phyloP scores from a whole-genome alignment of 1,284 basidiomycete species.

The Cryptococcus sp. region DNA sequence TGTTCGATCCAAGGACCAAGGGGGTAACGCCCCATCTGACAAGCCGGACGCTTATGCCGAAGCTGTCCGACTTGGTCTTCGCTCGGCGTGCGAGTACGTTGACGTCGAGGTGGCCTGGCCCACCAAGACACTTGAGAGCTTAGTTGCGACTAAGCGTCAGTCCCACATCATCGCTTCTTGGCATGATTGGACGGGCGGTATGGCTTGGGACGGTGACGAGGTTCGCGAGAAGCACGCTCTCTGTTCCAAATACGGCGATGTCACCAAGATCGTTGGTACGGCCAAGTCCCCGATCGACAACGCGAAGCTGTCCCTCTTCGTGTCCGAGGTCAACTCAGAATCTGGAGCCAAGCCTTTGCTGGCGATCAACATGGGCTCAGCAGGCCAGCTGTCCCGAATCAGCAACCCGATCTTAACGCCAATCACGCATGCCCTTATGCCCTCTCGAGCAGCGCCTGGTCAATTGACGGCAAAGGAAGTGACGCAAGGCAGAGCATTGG shows the following conservation, averaged over 20 bases:
- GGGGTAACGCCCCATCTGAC: constrained; percentile 86
- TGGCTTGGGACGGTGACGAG: constrained; percentile 75
- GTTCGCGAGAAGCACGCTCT: constrained; percentile 70
- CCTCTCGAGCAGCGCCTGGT: constrained; percentile 83
- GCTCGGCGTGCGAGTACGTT: constrained; percentile 86
- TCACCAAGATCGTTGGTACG: constrained; percentile 89
- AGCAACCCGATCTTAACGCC: constrained; percentile 85
- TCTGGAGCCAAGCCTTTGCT: constrained; percentile 73
- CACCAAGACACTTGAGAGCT: constrained; percentile 63
- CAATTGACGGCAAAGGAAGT: constrained; percentile 88
- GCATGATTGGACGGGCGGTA: constrained; percentile 87
- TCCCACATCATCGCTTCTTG: constrained; percentile 87
- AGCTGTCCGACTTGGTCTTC: constrained; percentile 76
- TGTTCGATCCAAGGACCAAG: constrained; percentile 83
- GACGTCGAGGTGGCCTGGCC: constrained; percentile 86
- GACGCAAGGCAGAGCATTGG: constrained; percentile 73
- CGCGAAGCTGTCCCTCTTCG: constrained; percentile 75
- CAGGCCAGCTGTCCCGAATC: constrained; percentile 87
- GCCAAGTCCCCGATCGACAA: constrained; percentile 78
- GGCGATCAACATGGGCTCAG: constrained; percentile 89
- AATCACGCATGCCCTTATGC: constrained; percentile 83
- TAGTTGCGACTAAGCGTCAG: constrained; percentile 67
- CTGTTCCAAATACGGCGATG: constrained; percentile 73
- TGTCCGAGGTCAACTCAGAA: constrained; percentile 46
- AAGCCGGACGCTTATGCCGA: constrained; percentile 73